Percentiles rank a stretch among this genome's conserved stretches.
phyloP scores from a whole-genome alignment of 805 yeast species.

The Phaffomyces opuntiae region DNA sequence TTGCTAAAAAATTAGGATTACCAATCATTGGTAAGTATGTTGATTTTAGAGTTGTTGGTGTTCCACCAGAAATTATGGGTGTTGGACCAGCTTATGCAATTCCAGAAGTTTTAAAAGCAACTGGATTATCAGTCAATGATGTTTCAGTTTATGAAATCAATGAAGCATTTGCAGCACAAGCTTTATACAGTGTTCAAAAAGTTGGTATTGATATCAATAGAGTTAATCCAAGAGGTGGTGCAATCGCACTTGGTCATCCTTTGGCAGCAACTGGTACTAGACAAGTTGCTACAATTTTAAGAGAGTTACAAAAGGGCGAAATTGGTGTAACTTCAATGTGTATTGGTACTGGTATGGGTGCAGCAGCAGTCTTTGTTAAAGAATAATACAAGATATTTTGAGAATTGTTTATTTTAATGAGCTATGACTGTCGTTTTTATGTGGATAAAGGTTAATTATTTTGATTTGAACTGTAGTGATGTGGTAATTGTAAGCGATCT shows the following conservation, averaged over 20 bases:
- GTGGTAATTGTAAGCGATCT: not conserved
- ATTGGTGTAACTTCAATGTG: slow-evolving; percentile 95
- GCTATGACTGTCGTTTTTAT: not conserved
- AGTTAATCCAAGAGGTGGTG: slow-evolving; percentile 93
- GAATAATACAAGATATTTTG: slow-evolving; percentile 41
- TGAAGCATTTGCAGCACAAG: slow-evolving; percentile 97
- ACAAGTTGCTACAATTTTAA: slow-evolving; percentile 81
- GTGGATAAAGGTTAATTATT: not conserved
- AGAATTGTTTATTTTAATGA: not conserved
- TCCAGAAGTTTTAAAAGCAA: slow-evolving; percentile 66
- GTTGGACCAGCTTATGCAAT: slow-evolving; percentile 96
- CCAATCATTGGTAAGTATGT: slow-evolving; percentile 76
- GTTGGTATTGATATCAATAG: slow-evolving; percentile 60
- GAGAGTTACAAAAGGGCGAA: slow-evolving; percentile 73
- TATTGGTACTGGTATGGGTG: slow-evolving; percentile 98
- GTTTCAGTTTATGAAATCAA: slow-evolving; percentile 79
- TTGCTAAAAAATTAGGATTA: slow-evolving; percentile 68
- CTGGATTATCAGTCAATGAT: slow-evolving; percentile 55
- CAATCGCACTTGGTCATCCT: slow-evolving; percentile 95
- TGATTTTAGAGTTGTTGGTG: slow-evolving; percentile 78
- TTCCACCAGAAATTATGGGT: slow-evolving; percentile 97
- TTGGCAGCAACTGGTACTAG: slow-evolving; percentile 88
- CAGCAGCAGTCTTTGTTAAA: slow-evolving; percentile 78
- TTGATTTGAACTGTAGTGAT: not conserved
- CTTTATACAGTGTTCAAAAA: slow-evolving; percentile 63